Evolutionary conservation across 2,329 filamentous ascomycete genomes (phyloP).

Genomic region (Fusarium sterilihyphosum): DNA sequence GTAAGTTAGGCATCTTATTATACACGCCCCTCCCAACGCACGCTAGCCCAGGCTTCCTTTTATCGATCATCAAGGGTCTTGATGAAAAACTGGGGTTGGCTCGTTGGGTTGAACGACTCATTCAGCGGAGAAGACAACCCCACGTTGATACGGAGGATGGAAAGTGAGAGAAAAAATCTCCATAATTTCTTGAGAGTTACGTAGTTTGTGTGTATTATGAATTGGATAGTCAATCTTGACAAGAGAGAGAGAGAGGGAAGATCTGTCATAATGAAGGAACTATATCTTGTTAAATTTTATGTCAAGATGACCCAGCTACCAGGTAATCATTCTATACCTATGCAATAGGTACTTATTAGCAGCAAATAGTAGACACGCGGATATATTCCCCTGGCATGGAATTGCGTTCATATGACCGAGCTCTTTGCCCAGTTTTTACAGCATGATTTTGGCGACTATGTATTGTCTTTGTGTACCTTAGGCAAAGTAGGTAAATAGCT

Average conservation of each 20-base stretch:
- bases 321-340: not conserved
- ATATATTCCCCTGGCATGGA: constrained; percentile 25
- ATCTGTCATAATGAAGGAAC: not conserved
- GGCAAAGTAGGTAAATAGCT: not conserved
- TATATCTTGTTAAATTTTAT: not conserved
- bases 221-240: not conserved
- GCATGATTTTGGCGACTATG: not conserved
- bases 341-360: not conserved
- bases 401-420: constrained; percentile 37
- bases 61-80: constrained; percentile 10
- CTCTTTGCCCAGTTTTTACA: constrained; percentile 9
- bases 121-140: constrained; percentile 8
- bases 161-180: constrained; percentile 17
- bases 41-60: constrained; percentile 7
- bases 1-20: not conserved
- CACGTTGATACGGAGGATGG: constrained; percentile 21
- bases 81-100: constrained; percentile 17
- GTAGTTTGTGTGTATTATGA: not conserved
- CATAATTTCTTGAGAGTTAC: not conserved
- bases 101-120: not conserved
- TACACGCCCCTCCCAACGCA: constrained; percentile 7
- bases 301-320: not conserved
- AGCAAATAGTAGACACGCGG: not conserved
- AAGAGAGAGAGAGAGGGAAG: not conserved
- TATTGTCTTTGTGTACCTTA: not conserved